Percentiles rank a stretch among this genome's conserved stretches.
These are phyloP conservation scores for Mycena polygramma DNA, from an alignment of 768 basidiomycete genomes.

Conservation along the genomic window DNA sequence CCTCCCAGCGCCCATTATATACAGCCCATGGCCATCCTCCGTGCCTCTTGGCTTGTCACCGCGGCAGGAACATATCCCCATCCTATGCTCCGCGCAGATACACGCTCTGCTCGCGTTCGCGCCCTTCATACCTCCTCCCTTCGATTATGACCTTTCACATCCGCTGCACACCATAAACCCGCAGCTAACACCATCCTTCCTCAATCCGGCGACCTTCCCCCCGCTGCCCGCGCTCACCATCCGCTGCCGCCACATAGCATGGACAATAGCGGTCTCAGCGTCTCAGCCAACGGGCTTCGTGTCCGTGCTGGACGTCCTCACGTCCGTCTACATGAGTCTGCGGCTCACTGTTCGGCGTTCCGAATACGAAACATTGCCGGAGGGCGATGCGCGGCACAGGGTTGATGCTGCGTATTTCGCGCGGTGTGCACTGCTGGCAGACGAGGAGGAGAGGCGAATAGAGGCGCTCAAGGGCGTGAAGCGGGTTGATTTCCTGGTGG, in stretches of 20 bases:
- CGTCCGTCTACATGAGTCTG: conserved; percentile 26
- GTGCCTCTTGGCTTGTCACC: neutral
- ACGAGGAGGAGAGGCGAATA: conserved; percentile 8
- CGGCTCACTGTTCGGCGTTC: conserved; percentile 21
- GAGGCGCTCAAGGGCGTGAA: conserved; percentile 35
- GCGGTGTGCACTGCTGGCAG: conserved; percentile 9
- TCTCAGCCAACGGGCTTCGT: conserved; percentile 22
- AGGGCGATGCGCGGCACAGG: conserved; percentile 1
- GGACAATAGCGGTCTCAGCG: conserved; percentile 14
- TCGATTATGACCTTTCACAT: conserved; percentile 28
- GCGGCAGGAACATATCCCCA: conserved; percentile 31
- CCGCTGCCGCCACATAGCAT: conserved; percentile 26
- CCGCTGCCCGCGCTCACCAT: conserved; percentile 24
- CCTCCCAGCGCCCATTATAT: conserved; percentile 11
- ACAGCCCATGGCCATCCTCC: conserved; percentile 23
- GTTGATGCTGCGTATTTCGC: conserved; percentile 31
- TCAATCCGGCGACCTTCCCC: conserved; percentile 34
- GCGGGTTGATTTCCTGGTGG: conserved; percentile 30
- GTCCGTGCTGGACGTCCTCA: conserved; percentile 34
- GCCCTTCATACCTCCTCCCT: conserved; percentile 21
- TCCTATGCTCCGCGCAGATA: conserved; percentile 50
- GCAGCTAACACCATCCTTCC: conserved; percentile 26
- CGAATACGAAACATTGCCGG: conserved; percentile 29
- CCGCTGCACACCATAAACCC: conserved; percentile 27
- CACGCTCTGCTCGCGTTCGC: conserved; percentile 51